Conservation (phyloP, 176 grass and related monocot species). For the Carex littledalei region DNA sequence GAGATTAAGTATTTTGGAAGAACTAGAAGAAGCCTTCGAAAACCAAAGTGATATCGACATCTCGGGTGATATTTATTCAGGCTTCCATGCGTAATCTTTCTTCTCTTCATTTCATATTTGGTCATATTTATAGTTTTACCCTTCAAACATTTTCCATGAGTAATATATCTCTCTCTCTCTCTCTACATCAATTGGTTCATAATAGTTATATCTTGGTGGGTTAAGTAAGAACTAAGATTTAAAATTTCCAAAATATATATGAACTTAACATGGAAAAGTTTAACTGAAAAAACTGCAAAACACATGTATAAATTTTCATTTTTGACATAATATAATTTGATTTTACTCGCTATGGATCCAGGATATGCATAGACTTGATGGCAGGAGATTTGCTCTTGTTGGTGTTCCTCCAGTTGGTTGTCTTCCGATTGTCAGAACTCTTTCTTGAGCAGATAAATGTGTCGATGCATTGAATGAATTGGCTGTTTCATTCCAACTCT, state of each 20-base stretch:
- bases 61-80: conserved; percentile 28
- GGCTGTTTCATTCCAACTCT: too few species aligned
- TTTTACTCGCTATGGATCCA: conserved; percentile 11
- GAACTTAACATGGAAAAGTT: too few species aligned
- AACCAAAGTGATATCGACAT: conserved; percentile 33
- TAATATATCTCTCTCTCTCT: background rate
- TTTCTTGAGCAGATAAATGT: conserved; percentile 39
- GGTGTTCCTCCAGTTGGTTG: too few species aligned
- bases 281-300: background rate
- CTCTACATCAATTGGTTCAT: conserved; percentile 11
- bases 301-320: background rate
- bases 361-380: conserved; percentile 47
- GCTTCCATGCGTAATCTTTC: background rate
- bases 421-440: conserved; percentile 36
- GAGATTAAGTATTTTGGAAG: conserved; percentile 61
- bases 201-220: too few species aligned
- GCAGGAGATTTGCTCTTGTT: conserved; percentile 39
- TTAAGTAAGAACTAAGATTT: too few species aligned
- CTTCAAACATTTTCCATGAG: background rate
- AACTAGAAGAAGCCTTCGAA: conserved; percentile 48
- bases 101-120: background rate
- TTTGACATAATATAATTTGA: background rate
- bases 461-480: background rate
- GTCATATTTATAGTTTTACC: background rate
- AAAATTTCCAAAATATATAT: too few species aligned